Base-by-base conservation (phyloP, 129 eudicot species). In the Tanacetum coccineum region DNA sequence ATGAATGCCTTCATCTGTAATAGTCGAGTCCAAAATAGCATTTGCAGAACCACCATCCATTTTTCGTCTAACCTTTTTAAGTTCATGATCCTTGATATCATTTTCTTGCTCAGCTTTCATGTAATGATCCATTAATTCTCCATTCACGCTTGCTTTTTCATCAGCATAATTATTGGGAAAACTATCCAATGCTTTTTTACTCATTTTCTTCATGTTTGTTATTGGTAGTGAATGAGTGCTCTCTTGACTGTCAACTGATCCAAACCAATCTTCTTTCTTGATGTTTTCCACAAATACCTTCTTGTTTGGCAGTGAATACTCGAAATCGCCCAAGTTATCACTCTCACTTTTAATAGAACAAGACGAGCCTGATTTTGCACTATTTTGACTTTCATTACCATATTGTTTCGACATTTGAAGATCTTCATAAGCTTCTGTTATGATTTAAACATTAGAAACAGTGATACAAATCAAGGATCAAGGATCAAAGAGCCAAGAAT, bases 21-120 rank as follows among this genome's bases (percentile, higher is more conserved):
- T 14, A 47, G 60, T 32, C 0, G 70, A 59, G 20, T 70, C 70
- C 73, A 74, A 64, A 64, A 81, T 74, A 42, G 80, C 71, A 21
- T 79, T 67, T 14, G 53, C 25, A 32, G 32, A 62, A 6, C 20
- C 49, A 4, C n/a, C 68, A 13, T 59, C 50, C 20, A 25, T 54
- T 56, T 68, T 71, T 39, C 18, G 53, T 12, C 39, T 44, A 12
- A 17, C 32, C 46, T 66, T 75, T 21, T 3, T 32, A 46, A 17
- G 21, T 63, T 53, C 68, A 61, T 18, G 13, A 54, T 61, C 2
- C 56, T 28, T 69, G 20, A 53, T 51, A 19, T 14, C 26, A 30
- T 66, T 67, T 60, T n/a, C 55, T 63, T 62, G 40, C 14, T 62
- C 68, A 60, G 13, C 18, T 70, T 21, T 48, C 15, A n/a, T 32